Base-by-base conservation (phyloP, 2,329 filamentous ascomycete genomes). In the Geosmithia putterillii region DNA sequence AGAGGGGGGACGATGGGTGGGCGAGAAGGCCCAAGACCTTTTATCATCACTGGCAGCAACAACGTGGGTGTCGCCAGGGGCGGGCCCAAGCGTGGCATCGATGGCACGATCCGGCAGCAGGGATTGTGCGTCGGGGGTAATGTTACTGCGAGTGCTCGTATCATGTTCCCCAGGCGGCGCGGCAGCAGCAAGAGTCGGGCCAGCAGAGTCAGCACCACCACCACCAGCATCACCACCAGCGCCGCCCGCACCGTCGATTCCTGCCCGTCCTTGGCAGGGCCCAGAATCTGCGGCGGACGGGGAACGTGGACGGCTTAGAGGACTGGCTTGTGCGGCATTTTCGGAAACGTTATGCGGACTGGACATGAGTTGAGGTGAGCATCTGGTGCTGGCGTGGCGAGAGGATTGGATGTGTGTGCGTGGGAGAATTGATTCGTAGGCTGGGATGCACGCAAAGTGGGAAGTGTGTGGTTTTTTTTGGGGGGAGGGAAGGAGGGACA, bases 331-430 rank as follows among this genome's bases (percentile, higher is more conserved):
- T 71, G 71, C 67, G 70, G 69, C 70, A 74, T 74, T 70, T 71
- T 72, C 69, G 63, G 61, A 60, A 57, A 63, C 59, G 59, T 57
- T 58, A 59, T 62, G 62, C 64, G 65, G 63, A 57, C 60, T 70
- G 63, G 71, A 76, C 73, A 76, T 76, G 72, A 69, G 71, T n/a
- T n/a, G n/a, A n/a, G n/a, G 65, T 63, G 61, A 63, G 70, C 73
- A 76, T 76, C 62, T 67, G 69, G 66, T 50, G 49, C 45, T 38
- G 47, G 40, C 38, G 40, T 43, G 42, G 42, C 17, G 9, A 40
- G 46, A 44, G 15, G 17, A 35, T 36, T 42, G 40, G 21, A 25
- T 32, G 45, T 45, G n/a, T n/a, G 53, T 50, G 52, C 51, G 54
- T 55, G 53, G 48, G 54, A 55, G 47, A 49, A 51, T 51, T 57